Evolutionary conservation across 2,329 filamentous ascomycete species (phyloP), one percentile per base, ranked within the genome.

Genomic region (Epichloe typhina): DNA sequence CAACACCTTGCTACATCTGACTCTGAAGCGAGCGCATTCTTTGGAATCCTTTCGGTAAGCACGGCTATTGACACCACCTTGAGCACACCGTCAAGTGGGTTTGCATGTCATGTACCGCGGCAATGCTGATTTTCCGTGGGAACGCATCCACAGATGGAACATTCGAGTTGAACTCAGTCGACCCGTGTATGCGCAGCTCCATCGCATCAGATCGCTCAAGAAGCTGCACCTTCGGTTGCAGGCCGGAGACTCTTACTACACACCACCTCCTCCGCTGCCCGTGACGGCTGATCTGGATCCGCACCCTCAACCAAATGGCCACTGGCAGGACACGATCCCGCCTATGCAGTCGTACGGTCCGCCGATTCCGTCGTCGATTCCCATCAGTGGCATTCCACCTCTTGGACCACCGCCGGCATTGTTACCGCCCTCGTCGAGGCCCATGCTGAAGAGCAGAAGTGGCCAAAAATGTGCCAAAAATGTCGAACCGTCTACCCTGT

Each of bases 161-260:
- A 76, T 83, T 50, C 73, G 78, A 6, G 74, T 84, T 50, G 80
- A 83, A 61, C 69, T 84, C 9, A 80, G 74, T 59, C 69, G 76
- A 5, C 72, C 72, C 1, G 72, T 83, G 4, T 83, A 79, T 63
- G 70, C 70, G 51, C 71, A 72, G 36, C 66, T 84, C 11, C 79
- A 82, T 59, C 63, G 69, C 36, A 76, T 82, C 51, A 53, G 65
- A 17, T 69, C 72, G 6, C 67, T 84, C 31, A 70, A 71, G 50
- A 66, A 75, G 53, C 58, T 84, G 12, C 76, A 80, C 55, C 59
- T 84, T 42, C 75, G 80, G 50, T 70, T 83, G 63, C 80, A 82
- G 53, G 67, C 69, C 4, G 79, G 79, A 2, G 68, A 70, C 2
- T 80, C 79, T 0, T 68, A 77, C 45, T 80, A 79, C 58, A 69